Conservation (phyloP, 768 basidiomycete species). For the Phylloporus arenicola region DNA sequence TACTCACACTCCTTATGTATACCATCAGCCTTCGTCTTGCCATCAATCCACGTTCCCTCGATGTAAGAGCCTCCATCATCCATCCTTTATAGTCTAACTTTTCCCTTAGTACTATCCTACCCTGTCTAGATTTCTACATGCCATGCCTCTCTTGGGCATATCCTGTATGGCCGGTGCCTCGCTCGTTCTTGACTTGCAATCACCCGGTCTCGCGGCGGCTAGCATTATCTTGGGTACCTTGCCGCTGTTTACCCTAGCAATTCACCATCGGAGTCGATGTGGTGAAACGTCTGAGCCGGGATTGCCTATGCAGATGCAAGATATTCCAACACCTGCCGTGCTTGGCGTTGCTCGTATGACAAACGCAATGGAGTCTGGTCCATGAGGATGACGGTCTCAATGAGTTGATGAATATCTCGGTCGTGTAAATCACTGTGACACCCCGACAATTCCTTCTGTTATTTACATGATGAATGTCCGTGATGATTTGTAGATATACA, state of each 20-base stretch:
- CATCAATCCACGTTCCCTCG: slow-evolving; percentile 5
- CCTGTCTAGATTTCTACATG: slow-evolving; percentile 11
- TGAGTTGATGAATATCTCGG: too few relatives aligned
- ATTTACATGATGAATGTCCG: not conserved
- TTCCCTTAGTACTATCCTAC: slow-evolving; percentile 1
- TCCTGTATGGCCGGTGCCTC: slow-evolving; percentile 6
- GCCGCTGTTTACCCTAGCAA: slow-evolving; percentile 3
- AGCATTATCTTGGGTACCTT: not conserved
- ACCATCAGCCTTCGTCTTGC: slow-evolving; percentile 15
- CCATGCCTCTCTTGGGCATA: slow-evolving; percentile 15
- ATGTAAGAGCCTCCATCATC: not conserved
- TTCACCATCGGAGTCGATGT: slow-evolving; percentile 1
- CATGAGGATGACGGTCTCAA: too few relatives aligned
- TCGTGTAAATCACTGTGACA: too few relatives aligned
- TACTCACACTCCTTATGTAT: too few relatives aligned
- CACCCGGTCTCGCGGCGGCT: not conserved
- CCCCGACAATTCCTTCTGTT: not conserved
- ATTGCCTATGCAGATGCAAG: not conserved
- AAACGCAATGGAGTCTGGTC: not conserved
- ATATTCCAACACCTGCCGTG: not conserved
- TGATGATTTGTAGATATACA: not conserved
- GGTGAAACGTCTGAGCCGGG: not conserved
- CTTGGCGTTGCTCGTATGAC: not conserved
- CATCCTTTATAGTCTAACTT: not conserved
- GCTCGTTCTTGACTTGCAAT: slow-evolving; percentile 4